Conservation (phyloP, 495 filamentous ascomycete species). For the Penicillium cataractarum region DNA sequence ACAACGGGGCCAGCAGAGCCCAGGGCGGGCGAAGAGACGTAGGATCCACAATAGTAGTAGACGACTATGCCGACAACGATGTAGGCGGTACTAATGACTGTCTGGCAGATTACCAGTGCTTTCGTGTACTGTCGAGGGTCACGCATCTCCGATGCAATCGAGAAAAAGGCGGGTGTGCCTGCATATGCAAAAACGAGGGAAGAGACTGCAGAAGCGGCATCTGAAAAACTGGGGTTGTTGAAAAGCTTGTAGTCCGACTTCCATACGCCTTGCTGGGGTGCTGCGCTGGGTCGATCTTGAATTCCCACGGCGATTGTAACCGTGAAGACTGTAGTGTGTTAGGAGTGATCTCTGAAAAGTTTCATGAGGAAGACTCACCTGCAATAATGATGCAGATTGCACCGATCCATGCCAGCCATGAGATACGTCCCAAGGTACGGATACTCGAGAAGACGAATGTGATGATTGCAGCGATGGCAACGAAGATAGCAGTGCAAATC, state of each 20-base stretch:
- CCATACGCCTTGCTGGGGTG: slow-evolving; percentile 37
- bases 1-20: slow-evolving; percentile 61
- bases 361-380: slow-evolving; percentile 23
- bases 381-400: slow-evolving; percentile 38
- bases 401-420: slow-evolving; percentile 44
- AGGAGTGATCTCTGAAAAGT: not conserved
- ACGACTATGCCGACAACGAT: slow-evolving; percentile 65
- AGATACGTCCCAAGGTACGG: slow-evolving; percentile 40
- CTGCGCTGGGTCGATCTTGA: slow-evolving; percentile 41
- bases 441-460: slow-evolving; percentile 40
- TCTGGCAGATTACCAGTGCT: slow-evolving; percentile 50
- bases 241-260: slow-evolving; percentile 38
- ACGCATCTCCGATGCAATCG: slow-evolving; percentile 74
- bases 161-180: slow-evolving; percentile 68
- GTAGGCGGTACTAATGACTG: slow-evolving; percentile 61
- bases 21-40: slow-evolving; percentile 70
- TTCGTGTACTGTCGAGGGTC: slow-evolving; percentile 62
- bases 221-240: slow-evolving; percentile 28
- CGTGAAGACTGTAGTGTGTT: slow-evolving; percentile 59
- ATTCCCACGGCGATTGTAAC: slow-evolving; percentile 69
- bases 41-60: slow-evolving; percentile 68
- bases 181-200: slow-evolving; percentile 69
- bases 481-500: slow-evolving; percentile 59
- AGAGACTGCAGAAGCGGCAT: slow-evolving; percentile 60
- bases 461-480: slow-evolving; percentile 40